phyloP scores from a whole-genome alignment of 2,329 filamentous ascomycete genomes.

The Lanzia echinophila region DNA sequence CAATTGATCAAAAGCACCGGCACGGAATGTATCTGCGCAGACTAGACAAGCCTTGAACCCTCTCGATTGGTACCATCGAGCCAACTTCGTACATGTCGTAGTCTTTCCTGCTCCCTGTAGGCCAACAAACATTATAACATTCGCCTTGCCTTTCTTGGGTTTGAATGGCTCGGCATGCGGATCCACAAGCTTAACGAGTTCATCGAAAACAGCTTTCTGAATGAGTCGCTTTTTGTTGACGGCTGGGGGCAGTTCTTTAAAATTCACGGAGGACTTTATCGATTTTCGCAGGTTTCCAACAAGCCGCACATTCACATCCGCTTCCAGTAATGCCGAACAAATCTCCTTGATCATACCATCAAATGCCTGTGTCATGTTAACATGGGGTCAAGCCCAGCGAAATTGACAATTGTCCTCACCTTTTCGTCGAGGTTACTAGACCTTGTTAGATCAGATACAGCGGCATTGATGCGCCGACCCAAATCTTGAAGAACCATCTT shows the following conservation, averaged over 20 bases:
- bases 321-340: slow-evolving; percentile 87
- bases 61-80: slow-evolving; percentile 85
- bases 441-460: slow-evolving; percentile 86
- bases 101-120: slow-evolving; percentile 97
- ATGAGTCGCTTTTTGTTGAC: slow-evolving; percentile 99
- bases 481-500: slow-evolving; percentile 98
- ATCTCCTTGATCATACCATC: slow-evolving; percentile 99
- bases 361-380: slow-evolving; percentile 63
- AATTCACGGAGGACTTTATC: slow-evolving; percentile 85
- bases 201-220: slow-evolving; percentile 95
- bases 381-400: background rate
- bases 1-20: slow-evolving; percentile 94
- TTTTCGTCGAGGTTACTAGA: slow-evolving; percentile 95
- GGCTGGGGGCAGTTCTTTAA: slow-evolving; percentile 82
- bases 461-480: slow-evolving; percentile 95
- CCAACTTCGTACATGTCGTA: slow-evolving; percentile 95
- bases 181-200: slow-evolving; percentile 91
- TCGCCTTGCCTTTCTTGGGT: slow-evolving; percentile 90
- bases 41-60: slow-evolving; percentile 92
- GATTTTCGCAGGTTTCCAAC: slow-evolving; percentile 88
- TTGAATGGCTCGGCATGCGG: slow-evolving; percentile 94
- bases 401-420: slow-evolving; percentile 40
- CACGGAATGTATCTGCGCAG: slow-evolving; percentile 96
- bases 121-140: slow-evolving; percentile 99
- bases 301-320: slow-evolving; percentile 94